Conservation (phyloP, 2,329 filamentous ascomycete genomes). For the Endoconidiophora laricicola region DNA sequence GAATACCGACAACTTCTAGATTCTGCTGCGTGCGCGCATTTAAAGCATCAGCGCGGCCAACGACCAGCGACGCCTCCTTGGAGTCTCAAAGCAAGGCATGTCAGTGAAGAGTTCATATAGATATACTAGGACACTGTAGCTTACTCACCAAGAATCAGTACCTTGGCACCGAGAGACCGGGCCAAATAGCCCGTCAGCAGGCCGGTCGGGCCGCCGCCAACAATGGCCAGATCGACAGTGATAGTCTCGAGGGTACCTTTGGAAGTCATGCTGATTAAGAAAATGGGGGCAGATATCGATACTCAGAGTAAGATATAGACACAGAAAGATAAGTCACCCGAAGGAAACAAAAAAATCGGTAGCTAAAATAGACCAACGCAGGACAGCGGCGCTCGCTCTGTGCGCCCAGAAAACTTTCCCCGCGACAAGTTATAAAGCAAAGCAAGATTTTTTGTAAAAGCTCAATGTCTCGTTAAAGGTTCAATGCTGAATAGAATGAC, state of each 20-base stretch:
- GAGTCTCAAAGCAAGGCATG: conserved; percentile 18
- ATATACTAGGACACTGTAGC: not conserved
- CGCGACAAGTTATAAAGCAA: too few relatives aligned
- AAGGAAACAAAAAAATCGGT: not conserved
- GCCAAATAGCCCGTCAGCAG: conserved; percentile 28
- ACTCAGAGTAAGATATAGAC: not conserved
- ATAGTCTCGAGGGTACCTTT: not conserved
- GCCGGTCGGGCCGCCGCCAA: conserved; percentile 29
- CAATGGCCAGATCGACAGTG: conserved; percentile 21
- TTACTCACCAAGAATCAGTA: conserved; percentile 23
- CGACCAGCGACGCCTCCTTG: conserved; percentile 23
- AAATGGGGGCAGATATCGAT: not conserved
- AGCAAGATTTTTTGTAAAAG: too few relatives aligned
- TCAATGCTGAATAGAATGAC: too few relatives aligned
- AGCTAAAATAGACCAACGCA: not conserved
- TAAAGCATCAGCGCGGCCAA: conserved; percentile 31
- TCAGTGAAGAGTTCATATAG: not conserved
- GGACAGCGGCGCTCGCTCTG: too few relatives aligned
- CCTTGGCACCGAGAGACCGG: conserved; percentile 24
- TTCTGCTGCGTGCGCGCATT: conserved; percentile 33
- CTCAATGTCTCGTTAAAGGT: too few relatives aligned
- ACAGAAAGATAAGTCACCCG: not conserved
- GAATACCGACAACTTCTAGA: conserved; percentile 27
- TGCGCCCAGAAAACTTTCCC: too few relatives aligned
- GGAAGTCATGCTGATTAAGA: not conserved